Base-by-base conservation (phyloP, 75 land plant species). In the Sequoiadendron giganteum region DNA sequence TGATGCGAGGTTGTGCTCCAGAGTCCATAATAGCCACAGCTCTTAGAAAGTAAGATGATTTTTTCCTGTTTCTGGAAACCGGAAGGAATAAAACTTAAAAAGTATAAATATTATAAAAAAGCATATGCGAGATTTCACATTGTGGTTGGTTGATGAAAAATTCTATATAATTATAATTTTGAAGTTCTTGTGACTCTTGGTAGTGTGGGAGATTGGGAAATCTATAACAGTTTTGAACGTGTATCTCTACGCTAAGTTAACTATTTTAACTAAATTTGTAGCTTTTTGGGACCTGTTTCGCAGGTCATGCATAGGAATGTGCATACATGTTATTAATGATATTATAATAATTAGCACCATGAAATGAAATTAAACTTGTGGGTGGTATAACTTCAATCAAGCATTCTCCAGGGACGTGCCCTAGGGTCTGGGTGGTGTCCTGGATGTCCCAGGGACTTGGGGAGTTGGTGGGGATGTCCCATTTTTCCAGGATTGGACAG, bases 1-100 rank as follows among this genome's bases (percentile, higher is more conserved):
- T 98, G 25, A 95, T 98, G 97, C 92, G 99, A 87, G 92, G 94
- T 65, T 92, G 91, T 90, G 99, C 95, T 16, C 95, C 99, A 2
- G 99, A 96, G 86, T 92, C 96, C 42, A 91, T 97, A 58, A 88
- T 96, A 32, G 91, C 89, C 39, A 89, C 80, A 19, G 96, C 99
- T 61, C 89, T 97, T 52, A 91, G 90, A 87, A 93, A 93, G 99
- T 97, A 89, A 84, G 95, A 87, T 11, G 83, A 55, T 54, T 55
- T 85, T 80, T 80, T 43, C n/a, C 32, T 16, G n/a, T 79, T 45
- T 81, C n/a, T 81, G 84, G 25, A 81, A 39, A 81, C n/a, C 48
- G 45, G 49, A 80, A 42, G 25, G 48, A 81, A 28, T 81, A 19
- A 78, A 78, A 81, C 47, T 25, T 45, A 61, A 61, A 19, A 4